Evolutionary conservation across 139 green algal genomes (phyloP), one percentile per base, ranked within the genome.

Genomic region (Deuterostichococcus epilithicus): DNA sequence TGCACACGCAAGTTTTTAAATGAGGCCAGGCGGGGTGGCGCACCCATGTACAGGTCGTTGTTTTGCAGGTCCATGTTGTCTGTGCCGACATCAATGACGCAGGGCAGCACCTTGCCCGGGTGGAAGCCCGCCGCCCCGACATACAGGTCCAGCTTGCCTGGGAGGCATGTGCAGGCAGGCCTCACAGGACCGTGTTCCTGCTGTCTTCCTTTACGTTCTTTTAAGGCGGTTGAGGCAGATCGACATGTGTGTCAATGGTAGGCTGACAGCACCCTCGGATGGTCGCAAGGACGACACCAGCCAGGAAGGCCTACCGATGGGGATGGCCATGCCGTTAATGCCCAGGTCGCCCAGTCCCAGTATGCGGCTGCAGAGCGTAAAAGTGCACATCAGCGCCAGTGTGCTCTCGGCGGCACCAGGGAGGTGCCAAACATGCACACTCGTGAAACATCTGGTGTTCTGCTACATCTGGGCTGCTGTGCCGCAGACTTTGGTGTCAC

Each of bases 131-230:
- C 95, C 10, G 91, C 94, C 8, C 88, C 94, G 42, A 93, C 91
- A 82, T 99, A 98, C 36, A 98, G 78, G 74, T 98, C 94, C 68
- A 99, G 86, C 88, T 99, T 98, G 37, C 94, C 88, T 83, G 73
- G n/a, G n/a, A n/a, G n/a, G n/a, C 72, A 72, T 15, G 22, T 23
- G 18, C 8, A 74, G 4, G 28, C 6, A 26, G 45, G 18, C 13
- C 45, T 26, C 45, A 60, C 45, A 60, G 13, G 45, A 26, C 45
- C 13, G 45, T n/a, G n/a, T n/a, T n/a, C n/a, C n/a, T n/a, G n/a
- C n/a, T n/a, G n/a, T n/a, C n/a, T n/a, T n/a, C n/a, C n/a, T n/a
- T n/a, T n/a, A n/a, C n/a, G n/a, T n/a, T n/a, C n/a, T n/a, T n/a
- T n/a, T n/a, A n/a, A n/a, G n/a, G n/a, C n/a, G n/a, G n/a, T n/a